These are phyloP conservation scores for Coelastrella sp. DNA, from an alignment of 139 green algal genomes.

Conservation along the genomic window DNA sequence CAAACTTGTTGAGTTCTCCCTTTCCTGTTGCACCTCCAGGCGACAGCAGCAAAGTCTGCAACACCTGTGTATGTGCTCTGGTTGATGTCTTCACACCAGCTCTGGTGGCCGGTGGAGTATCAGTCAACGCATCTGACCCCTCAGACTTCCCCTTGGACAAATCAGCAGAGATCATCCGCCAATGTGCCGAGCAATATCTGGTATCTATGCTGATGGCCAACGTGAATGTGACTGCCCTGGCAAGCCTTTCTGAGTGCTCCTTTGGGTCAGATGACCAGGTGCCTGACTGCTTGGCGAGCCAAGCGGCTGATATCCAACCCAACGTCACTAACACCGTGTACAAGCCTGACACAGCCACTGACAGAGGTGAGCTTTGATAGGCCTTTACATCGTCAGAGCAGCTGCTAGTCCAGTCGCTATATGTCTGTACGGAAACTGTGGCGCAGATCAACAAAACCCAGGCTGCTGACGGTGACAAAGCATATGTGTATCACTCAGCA, in stretches of 20 bases:
- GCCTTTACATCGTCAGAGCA: not conserved
- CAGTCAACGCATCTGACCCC: not conserved
- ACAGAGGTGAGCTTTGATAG: not conserved
- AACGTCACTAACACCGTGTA: not conserved
- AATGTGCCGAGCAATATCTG: conserved; percentile 21
- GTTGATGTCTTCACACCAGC: conserved; percentile 28
- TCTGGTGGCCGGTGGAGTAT: conserved; percentile 22
- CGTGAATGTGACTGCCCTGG: conserved; percentile 6
- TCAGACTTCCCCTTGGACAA: conserved; percentile 28
- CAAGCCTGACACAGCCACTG: not conserved
- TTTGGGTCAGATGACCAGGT: not conserved
- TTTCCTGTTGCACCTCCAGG: not conserved
- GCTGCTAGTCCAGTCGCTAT: not conserved
- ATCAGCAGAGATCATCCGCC: conserved; percentile 16
- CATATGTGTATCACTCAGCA: too few species aligned
- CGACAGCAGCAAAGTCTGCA: conserved; percentile 11
- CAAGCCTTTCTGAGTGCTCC: not conserved
- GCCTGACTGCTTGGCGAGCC: conserved; percentile 7
- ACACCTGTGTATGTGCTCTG: conserved; percentile 41
- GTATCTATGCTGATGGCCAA: conserved; percentile 10
- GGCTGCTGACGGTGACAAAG: too few species aligned
- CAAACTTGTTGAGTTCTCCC: not conserved
- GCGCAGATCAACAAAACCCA: too few species aligned
- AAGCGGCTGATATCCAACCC: not conserved
- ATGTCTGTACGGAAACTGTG: too few species aligned